Evolutionary conservation across 495 filamentous ascomycete genomes (phyloP).

Genomic region (Neurospora cerealis): DNA sequence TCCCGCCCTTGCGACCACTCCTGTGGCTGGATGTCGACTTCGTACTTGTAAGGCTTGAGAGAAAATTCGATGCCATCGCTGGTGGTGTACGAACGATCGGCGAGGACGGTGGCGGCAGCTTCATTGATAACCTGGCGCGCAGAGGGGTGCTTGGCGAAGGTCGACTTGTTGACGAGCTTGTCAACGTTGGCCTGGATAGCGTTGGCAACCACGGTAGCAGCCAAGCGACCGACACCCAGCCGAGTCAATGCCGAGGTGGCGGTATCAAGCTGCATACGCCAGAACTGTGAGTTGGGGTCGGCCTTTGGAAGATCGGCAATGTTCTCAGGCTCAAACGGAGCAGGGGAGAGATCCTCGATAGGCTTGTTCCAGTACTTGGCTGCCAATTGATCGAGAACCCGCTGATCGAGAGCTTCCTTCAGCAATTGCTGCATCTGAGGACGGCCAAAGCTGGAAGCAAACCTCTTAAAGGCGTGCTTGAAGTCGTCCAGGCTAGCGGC

Average conservation of each 20-base stretch:
- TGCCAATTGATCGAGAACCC: conserved; percentile 89
- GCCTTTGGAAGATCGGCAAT: conserved; percentile 71
- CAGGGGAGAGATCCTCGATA: conserved; percentile 58
- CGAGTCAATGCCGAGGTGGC: conserved; percentile 85
- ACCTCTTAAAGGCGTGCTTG: conserved; percentile 95
- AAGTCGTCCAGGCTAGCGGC: conserved; percentile 91
- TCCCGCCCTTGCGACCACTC: conserved; percentile 83
- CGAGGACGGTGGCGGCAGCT: conserved; percentile 76
- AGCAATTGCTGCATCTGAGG: conserved; percentile 80
- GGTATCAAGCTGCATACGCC: conserved; percentile 90
- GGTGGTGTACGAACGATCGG: conserved; percentile 91
- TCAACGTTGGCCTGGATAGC: conserved; percentile 83
- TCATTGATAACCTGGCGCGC: conserved; percentile 85
- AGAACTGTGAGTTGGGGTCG: conserved; percentile 73
- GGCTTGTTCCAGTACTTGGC: conserved; percentile 97
- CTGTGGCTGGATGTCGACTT: conserved; percentile 82
- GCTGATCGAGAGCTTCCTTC: conserved; percentile 88
- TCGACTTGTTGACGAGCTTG: conserved; percentile 60
- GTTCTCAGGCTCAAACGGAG: conserved; percentile 57
- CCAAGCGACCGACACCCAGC: conserved; percentile 83
- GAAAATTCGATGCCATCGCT: conserved; percentile 99
- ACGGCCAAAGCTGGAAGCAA: conserved; percentile 81
- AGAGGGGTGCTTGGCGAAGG: conserved; percentile 83
- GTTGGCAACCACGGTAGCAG: conserved; percentile 79
- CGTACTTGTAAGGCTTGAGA: conserved; percentile 97